Evolutionary conservation across 2,329 filamentous ascomycete genomes (phyloP).

Genomic region (Aspergillus fructus): DNA sequence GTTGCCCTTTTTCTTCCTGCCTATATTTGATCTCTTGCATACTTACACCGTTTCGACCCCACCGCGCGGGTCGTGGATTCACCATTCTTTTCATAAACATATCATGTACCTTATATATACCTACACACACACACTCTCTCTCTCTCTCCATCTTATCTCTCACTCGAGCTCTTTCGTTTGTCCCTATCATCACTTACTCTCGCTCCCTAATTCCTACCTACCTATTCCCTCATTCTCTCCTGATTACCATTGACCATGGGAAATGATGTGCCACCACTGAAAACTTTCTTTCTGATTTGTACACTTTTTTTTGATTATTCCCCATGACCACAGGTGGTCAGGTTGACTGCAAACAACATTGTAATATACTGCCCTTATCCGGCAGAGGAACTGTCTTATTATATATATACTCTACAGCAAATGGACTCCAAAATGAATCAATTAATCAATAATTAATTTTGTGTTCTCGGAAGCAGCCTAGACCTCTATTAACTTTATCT

Average conservation of each 20-base stretch:
- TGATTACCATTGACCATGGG: constrained; percentile 6
- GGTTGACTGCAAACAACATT: constrained; percentile 26
- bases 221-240: constrained; percentile 24
- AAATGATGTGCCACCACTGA: constrained; percentile 10
- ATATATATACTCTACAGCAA: constrained; percentile 17
- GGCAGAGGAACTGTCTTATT: constrained; percentile 15
- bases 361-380: constrained; percentile 33
- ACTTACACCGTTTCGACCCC: constrained; percentile 25
- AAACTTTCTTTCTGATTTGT: constrained; percentile 13
- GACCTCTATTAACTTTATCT: background rate
- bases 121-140: background rate
- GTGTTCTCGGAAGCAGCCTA: background rate
- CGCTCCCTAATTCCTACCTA: constrained; percentile 14
- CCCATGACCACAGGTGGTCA: constrained; percentile 19
- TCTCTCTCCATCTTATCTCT: constrained; percentile 12
- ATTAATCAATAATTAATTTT: background rate
- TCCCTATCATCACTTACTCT: constrained; percentile 12
- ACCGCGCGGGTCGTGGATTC: constrained; percentile 32
- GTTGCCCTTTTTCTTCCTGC: constrained; percentile 21
- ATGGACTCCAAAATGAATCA: constrained; percentile 8
- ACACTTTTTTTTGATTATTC: constrained; percentile 23
- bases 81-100: constrained; percentile 25
- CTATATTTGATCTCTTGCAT: constrained; percentile 21
- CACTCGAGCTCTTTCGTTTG: constrained; percentile 17
- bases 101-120: constrained; percentile 6